These are phyloP conservation scores for Erythrobasidium yunnanense DNA, from an alignment of 768 basidiomycete genomes.

Conservation along the genomic window DNA sequence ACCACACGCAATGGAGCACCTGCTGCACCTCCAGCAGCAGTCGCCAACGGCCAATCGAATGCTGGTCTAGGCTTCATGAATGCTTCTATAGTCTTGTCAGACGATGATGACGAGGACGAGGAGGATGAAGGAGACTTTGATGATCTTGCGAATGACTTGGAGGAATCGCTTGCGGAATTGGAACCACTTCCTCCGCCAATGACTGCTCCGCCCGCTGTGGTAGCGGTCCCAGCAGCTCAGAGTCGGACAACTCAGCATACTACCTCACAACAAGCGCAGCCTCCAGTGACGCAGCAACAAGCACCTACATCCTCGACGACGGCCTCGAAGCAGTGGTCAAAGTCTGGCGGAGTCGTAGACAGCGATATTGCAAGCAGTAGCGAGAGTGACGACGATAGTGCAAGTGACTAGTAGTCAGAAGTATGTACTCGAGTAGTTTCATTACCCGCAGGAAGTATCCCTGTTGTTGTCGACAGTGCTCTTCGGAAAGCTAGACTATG, in stretches of 20 bases:
- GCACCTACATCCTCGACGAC: background rate
- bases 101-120: background rate
- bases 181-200: background rate
- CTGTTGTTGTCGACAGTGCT: too few relatives aligned
- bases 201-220: background rate
- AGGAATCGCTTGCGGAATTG: constrained; percentile 4
- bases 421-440: too few relatives aligned
- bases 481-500: too few relatives aligned
- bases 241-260: background rate
- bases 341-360: background rate
- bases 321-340: background rate
- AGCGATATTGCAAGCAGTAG: constrained; percentile 25
- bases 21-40: background rate
- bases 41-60: background rate
- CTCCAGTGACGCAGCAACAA: background rate
- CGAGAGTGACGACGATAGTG: constrained; percentile 24
- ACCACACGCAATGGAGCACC: background rate
- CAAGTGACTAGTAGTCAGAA: background rate
- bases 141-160: constrained; percentile 22
- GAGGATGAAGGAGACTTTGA: constrained; percentile 19
- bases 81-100: background rate
- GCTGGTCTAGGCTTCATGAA: background rate
- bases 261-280: background rate
- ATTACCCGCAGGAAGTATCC: too few relatives aligned
- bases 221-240: background rate